Evolutionary conservation across 306 rosid genomes (phyloP).

Genomic region (Nissolia schottii): DNA sequence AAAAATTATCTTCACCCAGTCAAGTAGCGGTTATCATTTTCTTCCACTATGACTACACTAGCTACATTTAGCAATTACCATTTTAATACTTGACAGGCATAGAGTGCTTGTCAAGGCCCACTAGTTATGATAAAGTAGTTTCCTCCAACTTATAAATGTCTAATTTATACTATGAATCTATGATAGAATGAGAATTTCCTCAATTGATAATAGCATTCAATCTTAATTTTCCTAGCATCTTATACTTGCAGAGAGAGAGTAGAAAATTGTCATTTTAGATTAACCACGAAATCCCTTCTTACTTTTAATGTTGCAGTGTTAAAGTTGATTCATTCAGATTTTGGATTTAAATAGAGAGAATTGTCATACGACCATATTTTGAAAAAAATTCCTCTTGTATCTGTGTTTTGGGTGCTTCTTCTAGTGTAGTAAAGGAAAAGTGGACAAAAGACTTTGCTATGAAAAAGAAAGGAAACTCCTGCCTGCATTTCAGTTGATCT

Average conservation of each 20-base stretch:
- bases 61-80: too few relatives aligned
- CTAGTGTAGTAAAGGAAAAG: not conserved
- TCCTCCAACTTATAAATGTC: not conserved
- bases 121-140: not conserved
- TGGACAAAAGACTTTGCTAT: not conserved
- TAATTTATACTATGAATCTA: conserved; percentile 7
- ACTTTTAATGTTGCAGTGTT: not conserved
- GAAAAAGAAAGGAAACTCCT: conserved; percentile 16
- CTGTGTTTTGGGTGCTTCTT: not conserved
- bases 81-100: too few relatives aligned
- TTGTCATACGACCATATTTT: not conserved
- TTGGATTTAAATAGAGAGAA: not conserved
- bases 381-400: not conserved
- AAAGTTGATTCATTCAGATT: not conserved
- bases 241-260: conserved; percentile 9
- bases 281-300: not conserved
- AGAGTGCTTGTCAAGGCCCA: too few relatives aligned
- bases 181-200: conserved; percentile 1
- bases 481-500: conserved; percentile 8
- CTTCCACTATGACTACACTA: too few relatives aligned
- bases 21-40: too few relatives aligned
- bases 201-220: not conserved
- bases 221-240: conserved; percentile 6
- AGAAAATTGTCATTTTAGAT: not conserved
- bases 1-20: too few relatives aligned